Base-by-base conservation (phyloP, 1,284 basidiomycete species). In the Moesziomyces parantarcticus region DNA sequence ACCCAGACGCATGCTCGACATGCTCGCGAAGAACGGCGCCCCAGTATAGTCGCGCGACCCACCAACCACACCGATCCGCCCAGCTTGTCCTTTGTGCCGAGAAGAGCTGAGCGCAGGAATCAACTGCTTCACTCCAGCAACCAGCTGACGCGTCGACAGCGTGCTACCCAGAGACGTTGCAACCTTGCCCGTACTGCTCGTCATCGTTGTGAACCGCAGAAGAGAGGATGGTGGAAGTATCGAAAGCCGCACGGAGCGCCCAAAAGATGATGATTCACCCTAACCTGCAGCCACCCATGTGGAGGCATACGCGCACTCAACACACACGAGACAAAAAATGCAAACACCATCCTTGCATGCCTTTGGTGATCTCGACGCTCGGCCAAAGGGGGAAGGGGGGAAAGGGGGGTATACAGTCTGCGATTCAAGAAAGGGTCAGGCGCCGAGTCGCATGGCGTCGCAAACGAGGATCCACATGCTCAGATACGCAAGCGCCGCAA, bases 41-140 rank as follows among this genome's bases (percentile, higher is more conserved):
- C 96, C 97, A 0, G 94, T 93, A 84, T 98, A 99, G 78, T 98
- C 96, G 68, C 91, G 87, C 29, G 92, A 92, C 22, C 96, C 96
- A 54, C 96, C 96, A 3, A 99, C 87, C 20, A 99, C 92, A 50
- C 93, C 96, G 26, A 99, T 91, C 22, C 96, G 88, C 88, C 94
- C 94, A 56, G 94, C 95, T 86, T 98, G 96, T 13, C 96, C 96
- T 83, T 99, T 99, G 87, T 97, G 94, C 39, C 97, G 86, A 46
- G 90, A 89, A 3, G 90, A 89, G 77, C 92, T 89, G 18, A 96
- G 87, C 41, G 93, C 92, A 0, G 93, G 93, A 64, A 96, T 92
- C 45, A 96, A 86, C 61, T 88, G 87, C 82, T 90, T 91, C 64
- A 93, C 88, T 13, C 50, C 44, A 39, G 36, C 36, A 2, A 39